Conservation (phyloP, 2,329 filamentous ascomycete species). For the Periglandula ipomoeae region DNA sequence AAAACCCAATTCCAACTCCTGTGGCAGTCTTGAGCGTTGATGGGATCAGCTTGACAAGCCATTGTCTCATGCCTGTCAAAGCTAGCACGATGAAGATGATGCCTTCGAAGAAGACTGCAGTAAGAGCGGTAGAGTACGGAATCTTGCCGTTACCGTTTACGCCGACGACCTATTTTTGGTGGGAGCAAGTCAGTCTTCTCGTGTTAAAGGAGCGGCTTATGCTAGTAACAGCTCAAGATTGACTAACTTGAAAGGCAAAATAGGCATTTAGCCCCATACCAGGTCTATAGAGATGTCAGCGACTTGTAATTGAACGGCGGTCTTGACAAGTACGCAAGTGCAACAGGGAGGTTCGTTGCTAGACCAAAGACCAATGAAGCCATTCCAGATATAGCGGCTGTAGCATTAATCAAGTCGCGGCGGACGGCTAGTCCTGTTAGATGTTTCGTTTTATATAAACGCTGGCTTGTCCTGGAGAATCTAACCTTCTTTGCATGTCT, state of each 20-base stretch:
- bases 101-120: conserved; percentile 56
- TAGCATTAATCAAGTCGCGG: conserved; percentile 72
- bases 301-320: no score
- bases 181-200: neutral
- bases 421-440: conserved; percentile 44
- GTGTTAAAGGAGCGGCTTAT: neutral
- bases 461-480: neutral
- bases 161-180: conserved; percentile 41
- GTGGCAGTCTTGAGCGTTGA: conserved; percentile 57
- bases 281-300: conserved; percentile 32
- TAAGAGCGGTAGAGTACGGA: conserved; percentile 51
- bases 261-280: conserved; percentile 62
- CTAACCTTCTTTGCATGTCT: conserved; percentile 36
- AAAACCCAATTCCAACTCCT: conserved; percentile 56
- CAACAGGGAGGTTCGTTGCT: conserved; percentile 65
- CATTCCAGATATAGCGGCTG: conserved; percentile 69
- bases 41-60: conserved; percentile 59
- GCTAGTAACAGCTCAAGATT: neutral
- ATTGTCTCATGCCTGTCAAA: conserved; percentile 61
- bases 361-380: conserved; percentile 70
- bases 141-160: conserved; percentile 47
- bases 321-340: conserved; percentile 22
- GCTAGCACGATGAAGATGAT: conserved; percentile 56
- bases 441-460: neutral
- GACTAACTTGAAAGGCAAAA: conserved; percentile 47